These are phyloP conservation scores for Tetragonia tetragonoides DNA, from an alignment of 148 eudicot genomes.

Conservation along the genomic window DNA sequence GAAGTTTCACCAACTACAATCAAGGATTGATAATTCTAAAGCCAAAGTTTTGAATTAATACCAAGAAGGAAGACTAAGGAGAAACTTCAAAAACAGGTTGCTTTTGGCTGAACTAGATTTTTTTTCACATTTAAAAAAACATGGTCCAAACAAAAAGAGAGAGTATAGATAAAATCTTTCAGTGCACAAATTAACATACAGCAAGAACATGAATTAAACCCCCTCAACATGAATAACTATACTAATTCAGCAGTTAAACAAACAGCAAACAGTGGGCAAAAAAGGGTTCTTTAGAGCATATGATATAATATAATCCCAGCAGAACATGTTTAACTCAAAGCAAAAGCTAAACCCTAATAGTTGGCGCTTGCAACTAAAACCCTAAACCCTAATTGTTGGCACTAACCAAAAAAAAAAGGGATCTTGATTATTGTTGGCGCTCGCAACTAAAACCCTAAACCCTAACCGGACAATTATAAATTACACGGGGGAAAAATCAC, in stretches of 20 bases:
- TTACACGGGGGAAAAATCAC: neutral
- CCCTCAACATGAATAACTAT: neutral
- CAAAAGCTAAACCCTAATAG: conserved; percentile 10
- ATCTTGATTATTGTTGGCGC: neutral
- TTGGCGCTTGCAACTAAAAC: too few species aligned
- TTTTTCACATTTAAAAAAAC: too few species aligned
- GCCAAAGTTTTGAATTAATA: too few species aligned
- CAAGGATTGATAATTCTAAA: too few species aligned
- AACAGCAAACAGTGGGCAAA: neutral
- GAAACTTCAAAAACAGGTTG: too few species aligned
- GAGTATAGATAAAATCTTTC: neutral
- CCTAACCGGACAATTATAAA: neutral
- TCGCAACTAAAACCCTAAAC: neutral
- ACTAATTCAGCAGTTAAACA: neutral
- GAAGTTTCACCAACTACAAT: too few species aligned
- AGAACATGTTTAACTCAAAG: neutral
- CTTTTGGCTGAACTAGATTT: neutral
- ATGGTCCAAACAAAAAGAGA: too few species aligned
- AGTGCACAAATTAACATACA: neutral
- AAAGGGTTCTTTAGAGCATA: neutral
- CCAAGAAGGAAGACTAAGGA: too few species aligned
- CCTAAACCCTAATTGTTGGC: too few species aligned
- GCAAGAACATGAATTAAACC: neutral
- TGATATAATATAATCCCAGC: neutral
- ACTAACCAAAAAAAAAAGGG: neutral